Base-by-base conservation (phyloP, 345 rosid species). In the Sonneratia caseolaris region DNA sequence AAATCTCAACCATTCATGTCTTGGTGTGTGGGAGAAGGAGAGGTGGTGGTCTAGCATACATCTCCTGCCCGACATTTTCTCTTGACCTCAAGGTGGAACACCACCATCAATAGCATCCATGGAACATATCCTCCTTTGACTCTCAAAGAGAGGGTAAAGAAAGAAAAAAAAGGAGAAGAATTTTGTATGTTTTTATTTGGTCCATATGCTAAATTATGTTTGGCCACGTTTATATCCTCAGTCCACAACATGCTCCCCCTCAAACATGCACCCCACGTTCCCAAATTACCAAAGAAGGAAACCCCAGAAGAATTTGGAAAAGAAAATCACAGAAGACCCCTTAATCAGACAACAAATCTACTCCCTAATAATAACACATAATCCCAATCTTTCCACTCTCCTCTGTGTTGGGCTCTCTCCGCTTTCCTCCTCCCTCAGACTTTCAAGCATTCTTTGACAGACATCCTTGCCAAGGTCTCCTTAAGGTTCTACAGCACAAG, bases 51-150 rank as follows among this genome's bases (percentile, higher is more conserved):
- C 73, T 71, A 16, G 65, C 68, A 37, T 57, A 42, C 43, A 72
- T 56, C 43, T 70, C 68, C 64, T 68, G 48, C 56, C 84, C 82
- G 79, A 40, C 37, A 74, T 76, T 72, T 59, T 64, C 72, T 68
- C 75, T 36, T 14, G 53, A 21, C 73, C 75, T 72, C 19, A 47
- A 48, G 9, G 56, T 37, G 66, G 56, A 66, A 37, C 27, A 16
- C 5, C 47, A 3, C 75, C 55, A 64, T 64, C 67, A 13, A 65
- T 45, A 71, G 51, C 59, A 42, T 11, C 15, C 12, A 18, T 14
- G 4, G 57, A 36, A 72, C 19, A 72, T 37, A 18, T 61, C 32
- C 68, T 40, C 43, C 21, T 51, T 35, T 55, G 64, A 70, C 61
- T 27, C 40, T 27, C 3, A 59, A 59, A 59, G 24, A 59, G 1